A percentile compares a stretch with the other conserved stretches of the same genome.
phyloP scores from a whole-genome alignment of 1,284 basidiomycete genomes.

The Calocybe gambosa region DNA sequence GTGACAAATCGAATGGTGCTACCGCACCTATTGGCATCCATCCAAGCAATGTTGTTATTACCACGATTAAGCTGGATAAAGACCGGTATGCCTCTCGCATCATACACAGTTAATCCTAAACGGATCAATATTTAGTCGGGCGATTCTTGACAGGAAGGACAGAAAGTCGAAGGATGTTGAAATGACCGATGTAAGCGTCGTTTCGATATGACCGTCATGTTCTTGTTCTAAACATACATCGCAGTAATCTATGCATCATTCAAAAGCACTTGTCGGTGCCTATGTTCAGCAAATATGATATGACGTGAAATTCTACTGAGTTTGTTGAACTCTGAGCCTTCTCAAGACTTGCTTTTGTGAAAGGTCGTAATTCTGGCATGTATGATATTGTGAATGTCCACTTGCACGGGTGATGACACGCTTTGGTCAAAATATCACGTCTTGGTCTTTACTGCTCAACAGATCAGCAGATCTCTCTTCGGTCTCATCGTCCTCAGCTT shows the following conservation, averaged over 20 bases:
- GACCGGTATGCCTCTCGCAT: constrained; percentile 50
- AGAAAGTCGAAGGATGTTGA: constrained; percentile 63
- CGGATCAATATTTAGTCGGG: constrained; percentile 43
- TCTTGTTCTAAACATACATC: constrained; percentile 3
- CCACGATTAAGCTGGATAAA: constrained; percentile 86
- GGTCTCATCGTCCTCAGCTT: constrained; percentile 27
- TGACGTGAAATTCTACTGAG: constrained; percentile 40
- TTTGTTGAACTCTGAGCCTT: not conserved
- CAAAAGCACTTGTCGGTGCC: constrained; percentile 20
- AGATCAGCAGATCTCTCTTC: constrained; percentile 46
- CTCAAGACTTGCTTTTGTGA: not conserved
- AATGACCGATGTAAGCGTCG: constrained; percentile 64
- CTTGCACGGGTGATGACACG: no score
- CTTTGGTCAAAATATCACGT: constrained; percentile 76
- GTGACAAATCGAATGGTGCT: constrained; percentile 98
- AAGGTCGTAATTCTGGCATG: not conserved
- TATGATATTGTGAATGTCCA: no score
- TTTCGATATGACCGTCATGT: not conserved
- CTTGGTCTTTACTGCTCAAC: constrained; percentile 80
- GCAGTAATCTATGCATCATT: constrained; percentile 12
- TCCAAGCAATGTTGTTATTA: constrained; percentile 97
- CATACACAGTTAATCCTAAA: not conserved
- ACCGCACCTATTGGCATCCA: constrained; percentile 92
- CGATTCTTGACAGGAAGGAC: constrained; percentile 79
- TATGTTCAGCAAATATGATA: constrained; percentile 32